phyloP scores from a whole-genome alignment of 257 asterid genomes.

The Ilex asprella region DNA sequence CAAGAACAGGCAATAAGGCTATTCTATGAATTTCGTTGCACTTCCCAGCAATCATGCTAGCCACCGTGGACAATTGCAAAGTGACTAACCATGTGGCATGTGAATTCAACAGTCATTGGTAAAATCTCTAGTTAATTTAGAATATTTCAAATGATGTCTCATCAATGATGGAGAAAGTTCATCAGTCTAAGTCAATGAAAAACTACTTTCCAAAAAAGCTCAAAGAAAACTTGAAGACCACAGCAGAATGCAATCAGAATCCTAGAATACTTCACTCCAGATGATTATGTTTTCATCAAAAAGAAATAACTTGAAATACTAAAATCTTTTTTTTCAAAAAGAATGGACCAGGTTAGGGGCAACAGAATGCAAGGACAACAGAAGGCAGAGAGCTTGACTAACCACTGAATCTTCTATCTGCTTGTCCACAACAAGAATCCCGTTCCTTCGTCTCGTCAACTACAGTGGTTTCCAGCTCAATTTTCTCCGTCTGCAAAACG shows the following conservation, averaged over 20 bases:
- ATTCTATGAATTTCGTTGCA: not conserved
- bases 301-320: too few species aligned
- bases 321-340: too few species aligned
- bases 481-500: slow-evolving; percentile 73
- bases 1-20: not conserved
- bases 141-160: too few species aligned
- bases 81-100: not conserved
- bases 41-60: not conserved
- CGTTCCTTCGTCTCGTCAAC: slow-evolving; percentile 97
- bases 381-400: slow-evolving; percentile 23
- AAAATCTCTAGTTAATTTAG: too few species aligned
- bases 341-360: too few species aligned
- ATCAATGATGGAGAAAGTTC: too few species aligned
- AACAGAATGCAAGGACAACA: slow-evolving; percentile 9
- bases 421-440: slow-evolving; percentile 86
- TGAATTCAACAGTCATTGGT: too few species aligned
- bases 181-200: too few species aligned
- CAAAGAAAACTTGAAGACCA: not conserved
- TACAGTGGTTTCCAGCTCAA: slow-evolving; percentile 96
- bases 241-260: not conserved
- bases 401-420: slow-evolving; percentile 95
- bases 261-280: not conserved
- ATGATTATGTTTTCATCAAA: not conserved
- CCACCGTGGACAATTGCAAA: not conserved
- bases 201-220: too few species aligned